Evolutionary conservation across 129 eudicot genomes (phyloP).

Genomic region (Tagetes erecta): DNA sequence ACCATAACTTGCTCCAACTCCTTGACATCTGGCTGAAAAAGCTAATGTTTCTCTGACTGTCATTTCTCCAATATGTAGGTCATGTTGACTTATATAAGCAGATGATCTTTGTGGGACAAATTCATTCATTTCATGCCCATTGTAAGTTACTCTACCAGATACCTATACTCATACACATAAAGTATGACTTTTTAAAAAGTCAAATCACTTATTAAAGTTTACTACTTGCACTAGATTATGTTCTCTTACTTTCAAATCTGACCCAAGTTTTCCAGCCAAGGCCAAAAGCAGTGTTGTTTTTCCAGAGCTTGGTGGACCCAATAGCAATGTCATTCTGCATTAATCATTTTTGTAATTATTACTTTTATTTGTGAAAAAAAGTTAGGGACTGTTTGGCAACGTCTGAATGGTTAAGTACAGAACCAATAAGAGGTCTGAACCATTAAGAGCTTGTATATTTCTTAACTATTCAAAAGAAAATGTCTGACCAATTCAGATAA

Average conservation of each 20-base stretch:
- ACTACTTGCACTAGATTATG: constrained; percentile 13
- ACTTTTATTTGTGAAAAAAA: not conserved
- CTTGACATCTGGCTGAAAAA: constrained; percentile 75
- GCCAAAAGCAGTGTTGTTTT: constrained; percentile 80
- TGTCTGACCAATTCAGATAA: too few species aligned
- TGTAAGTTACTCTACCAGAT: constrained; percentile 64
- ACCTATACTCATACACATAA: constrained; percentile 32
- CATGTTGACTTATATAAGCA: constrained; percentile 73
- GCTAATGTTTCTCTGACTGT: constrained; percentile 77
- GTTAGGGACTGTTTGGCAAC: too few species aligned
- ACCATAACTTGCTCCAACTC: constrained; percentile 79
- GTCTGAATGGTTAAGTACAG: too few species aligned
- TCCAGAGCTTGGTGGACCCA: constrained; percentile 93
- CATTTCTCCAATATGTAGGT: constrained; percentile 73
- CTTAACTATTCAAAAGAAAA: too few species aligned
- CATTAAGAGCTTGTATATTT: too few species aligned
- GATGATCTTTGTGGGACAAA: constrained; percentile 72
- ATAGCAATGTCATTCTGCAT: constrained; percentile 70
- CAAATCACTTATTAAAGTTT: not conserved
- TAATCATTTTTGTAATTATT: constrained; percentile 20
- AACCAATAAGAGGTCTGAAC: too few species aligned
- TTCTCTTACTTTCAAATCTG: constrained; percentile 57
- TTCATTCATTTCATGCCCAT: constrained; percentile 62
- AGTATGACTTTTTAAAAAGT: not conserved
- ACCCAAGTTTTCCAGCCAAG: constrained; percentile 67